phyloP scores from a whole-genome alignment of 768 basidiomycete genomes.

The Cystobasidium ongulense region DNA sequence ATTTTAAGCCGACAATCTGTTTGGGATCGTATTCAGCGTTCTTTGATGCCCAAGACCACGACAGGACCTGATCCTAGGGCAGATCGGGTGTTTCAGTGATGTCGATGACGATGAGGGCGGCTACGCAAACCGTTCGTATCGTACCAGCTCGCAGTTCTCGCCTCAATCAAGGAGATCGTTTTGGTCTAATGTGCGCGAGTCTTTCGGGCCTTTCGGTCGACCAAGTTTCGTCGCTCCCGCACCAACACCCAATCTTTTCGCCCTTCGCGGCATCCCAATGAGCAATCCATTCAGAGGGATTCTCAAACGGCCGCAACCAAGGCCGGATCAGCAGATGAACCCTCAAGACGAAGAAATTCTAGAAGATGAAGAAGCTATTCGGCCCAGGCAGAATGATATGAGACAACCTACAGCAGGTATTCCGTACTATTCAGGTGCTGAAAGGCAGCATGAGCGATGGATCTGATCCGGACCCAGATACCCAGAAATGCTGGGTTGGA shows the following conservation, averaged over 20 bases:
- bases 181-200: background rate
- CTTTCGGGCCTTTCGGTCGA: background rate
- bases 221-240: background rate
- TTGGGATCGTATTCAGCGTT: background rate
- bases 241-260: constrained; percentile 1
- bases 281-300: background rate
- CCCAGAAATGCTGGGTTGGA: too few species aligned
- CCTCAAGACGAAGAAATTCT: background rate
- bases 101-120: background rate
- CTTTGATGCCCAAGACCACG: background rate
- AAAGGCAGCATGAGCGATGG: background rate
- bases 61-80: too few species aligned
- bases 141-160: background rate
- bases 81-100: background rate
- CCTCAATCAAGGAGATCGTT: background rate
- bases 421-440: background rate
- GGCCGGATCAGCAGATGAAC: background rate
- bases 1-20: background rate
- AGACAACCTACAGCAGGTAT: background rate
- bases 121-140: background rate
- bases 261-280: background rate
- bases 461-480: background rate
- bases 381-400: background rate
- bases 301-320: background rate
- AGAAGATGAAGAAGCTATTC: background rate